Base-by-base conservation (phyloP, 495 filamentous ascomycete genomes). In the Hyaloscypha variabilis region DNA sequence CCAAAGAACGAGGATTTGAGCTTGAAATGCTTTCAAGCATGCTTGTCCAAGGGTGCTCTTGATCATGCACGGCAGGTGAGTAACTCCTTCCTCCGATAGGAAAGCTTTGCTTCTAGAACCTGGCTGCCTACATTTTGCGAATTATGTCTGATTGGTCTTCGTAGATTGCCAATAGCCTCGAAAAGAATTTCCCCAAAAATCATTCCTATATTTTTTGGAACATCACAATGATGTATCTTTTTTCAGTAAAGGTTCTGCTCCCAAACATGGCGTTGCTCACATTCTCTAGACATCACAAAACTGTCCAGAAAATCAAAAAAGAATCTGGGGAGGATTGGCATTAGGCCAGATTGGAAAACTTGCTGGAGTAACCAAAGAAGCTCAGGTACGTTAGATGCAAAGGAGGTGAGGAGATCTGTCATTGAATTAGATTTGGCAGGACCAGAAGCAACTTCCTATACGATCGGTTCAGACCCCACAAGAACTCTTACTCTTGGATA, bases 41-140 rank as follows among this genome's bases (percentile, higher is more conserved):
- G 80, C 24, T 81, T 84, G 67, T 74, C 81, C 25, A 72, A 72
- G 61, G 71, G 75, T 62, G 78, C 85, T 66, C 85, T 82, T 76
- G 82, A 83, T 65, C 81, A 81, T 39, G 85, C 86, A 8, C 80
- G 84, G 61, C 82, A 87, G 54, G 68, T 73, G 49, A 51, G 67
- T 51, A 3, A 26, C n/a, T n/a, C 26, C n/a, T 21, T 51, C 24
- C 14, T 63, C 8, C 2, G 31, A 34, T 1, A 34, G 1, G 30
- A 31, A 39, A n/a, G 14, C 26, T 29, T 30, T 62, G 60, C 4
- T 46, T 28, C 25, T 52, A 19, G 36, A 28, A 51, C 26, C 19
- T 62, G 39, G 53, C 19, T 54, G 10, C 21, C 19, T 8, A 39
- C 21, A 6, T 23, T 39, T 6, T 3, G 19, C 42, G 39, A 58